Evolutionary conservation across 805 yeast species (phyloP).

Genomic region (Metschnikowia proteae): DNA sequence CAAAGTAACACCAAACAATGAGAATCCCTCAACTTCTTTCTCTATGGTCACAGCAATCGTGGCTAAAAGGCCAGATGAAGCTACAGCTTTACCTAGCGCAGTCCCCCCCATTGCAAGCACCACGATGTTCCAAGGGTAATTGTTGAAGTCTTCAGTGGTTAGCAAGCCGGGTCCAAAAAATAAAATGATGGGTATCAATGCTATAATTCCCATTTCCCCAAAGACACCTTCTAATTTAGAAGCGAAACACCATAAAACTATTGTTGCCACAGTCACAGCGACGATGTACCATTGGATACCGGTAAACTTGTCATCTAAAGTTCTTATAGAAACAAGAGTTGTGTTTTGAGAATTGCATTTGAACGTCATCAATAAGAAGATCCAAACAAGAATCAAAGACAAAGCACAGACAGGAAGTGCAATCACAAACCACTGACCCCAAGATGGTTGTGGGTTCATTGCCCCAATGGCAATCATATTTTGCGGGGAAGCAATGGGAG

Average conservation of each 20-base stretch:
- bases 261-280: conserved; percentile 41
- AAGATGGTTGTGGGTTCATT: conserved; percentile 48
- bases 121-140: conserved; percentile 54
- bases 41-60: conserved; percentile 47
- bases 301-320: conserved; percentile 44
- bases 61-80: conserved; percentile 45
- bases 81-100: conserved; percentile 49
- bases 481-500: conserved; percentile 55
- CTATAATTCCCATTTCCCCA: conserved; percentile 48
- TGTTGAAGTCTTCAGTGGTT: conserved; percentile 46
- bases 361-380: conserved; percentile 51
- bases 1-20: conserved; percentile 43
- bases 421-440: conserved; percentile 57
- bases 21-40: conserved; percentile 36
- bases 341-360: conserved; percentile 46
- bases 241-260: conserved; percentile 48
- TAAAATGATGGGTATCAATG: conserved; percentile 45
- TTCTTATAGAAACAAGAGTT: conserved; percentile 45
- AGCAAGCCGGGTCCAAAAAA: conserved; percentile 50
- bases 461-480: conserved; percentile 53
- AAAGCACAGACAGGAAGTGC: conserved; percentile 46
- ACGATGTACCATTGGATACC: conserved; percentile 42
- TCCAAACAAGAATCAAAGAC: conserved; percentile 42
- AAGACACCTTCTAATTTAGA: conserved; percentile 39
- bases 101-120: conserved; percentile 55